phyloP scores from a whole-genome alignment of 1,284 basidiomycete species.

The Cryptococcus sp. region DNA sequence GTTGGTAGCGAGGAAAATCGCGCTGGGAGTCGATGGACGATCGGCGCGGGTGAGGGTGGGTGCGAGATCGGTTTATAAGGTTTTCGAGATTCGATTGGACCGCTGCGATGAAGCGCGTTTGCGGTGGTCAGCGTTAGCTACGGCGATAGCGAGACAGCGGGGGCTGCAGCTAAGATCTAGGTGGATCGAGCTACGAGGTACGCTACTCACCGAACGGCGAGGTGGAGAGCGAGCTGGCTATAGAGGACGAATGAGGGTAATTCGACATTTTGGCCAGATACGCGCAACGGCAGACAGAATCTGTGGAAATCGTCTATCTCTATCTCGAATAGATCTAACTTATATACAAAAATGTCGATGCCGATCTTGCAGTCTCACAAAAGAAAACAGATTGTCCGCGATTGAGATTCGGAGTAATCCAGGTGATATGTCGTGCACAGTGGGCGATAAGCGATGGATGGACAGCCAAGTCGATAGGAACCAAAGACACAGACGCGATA shows the following conservation, averaged over 20 bases:
- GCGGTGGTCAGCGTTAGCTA: neutral
- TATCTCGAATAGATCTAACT: too few species aligned
- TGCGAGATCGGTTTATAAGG: conserved; percentile 44
- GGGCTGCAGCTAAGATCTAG: neutral
- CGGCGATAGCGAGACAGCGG: neutral
- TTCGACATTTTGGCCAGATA: conserved; percentile 37
- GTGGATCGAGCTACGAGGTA: neutral
- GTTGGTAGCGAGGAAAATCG: conserved; percentile 8
- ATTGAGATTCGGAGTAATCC: too few species aligned
- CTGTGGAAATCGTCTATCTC: too few species aligned
- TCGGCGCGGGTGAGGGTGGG: conserved; percentile 29
- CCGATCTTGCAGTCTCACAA: too few species aligned
- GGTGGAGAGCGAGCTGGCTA: conserved; percentile 44
- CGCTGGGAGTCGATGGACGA: conserved; percentile 22
- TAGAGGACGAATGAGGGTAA: conserved; percentile 43
- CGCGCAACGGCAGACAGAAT: too few species aligned
- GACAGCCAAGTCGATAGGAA: too few species aligned
- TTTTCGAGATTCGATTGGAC: conserved; percentile 49
- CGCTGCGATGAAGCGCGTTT: conserved; percentile 27
- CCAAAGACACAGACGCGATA: too few species aligned
- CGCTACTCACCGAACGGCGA: conserved; percentile 45
- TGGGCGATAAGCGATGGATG: too few species aligned
- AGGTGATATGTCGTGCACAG: too few species aligned
- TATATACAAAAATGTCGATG: too few species aligned
- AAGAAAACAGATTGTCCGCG: too few species aligned